Conservation (phyloP, 1,284 basidiomycete genomes). For the Pseudozyma sp. region DNA sequence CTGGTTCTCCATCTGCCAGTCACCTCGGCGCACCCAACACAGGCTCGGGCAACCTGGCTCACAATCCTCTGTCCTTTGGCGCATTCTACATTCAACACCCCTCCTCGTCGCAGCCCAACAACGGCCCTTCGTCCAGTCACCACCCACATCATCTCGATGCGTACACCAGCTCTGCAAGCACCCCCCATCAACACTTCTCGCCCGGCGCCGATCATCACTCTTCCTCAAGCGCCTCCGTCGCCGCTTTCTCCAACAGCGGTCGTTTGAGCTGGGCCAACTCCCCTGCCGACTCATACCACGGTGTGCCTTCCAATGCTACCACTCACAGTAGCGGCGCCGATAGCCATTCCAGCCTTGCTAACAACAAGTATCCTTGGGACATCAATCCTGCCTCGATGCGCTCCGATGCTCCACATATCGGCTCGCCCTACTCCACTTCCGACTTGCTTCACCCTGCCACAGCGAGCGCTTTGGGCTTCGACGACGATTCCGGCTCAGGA, state of each 20-base stretch:
- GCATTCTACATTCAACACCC: conserved; percentile 52
- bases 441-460: conserved; percentile 46
- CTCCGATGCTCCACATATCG: conserved; percentile 25
- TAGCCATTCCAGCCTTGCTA: conserved; percentile 39
- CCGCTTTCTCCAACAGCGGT: conserved; percentile 50
- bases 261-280: conserved; percentile 51
- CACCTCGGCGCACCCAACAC: conserved; percentile 23
- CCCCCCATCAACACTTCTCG: conserved; percentile 48
- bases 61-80: conserved; percentile 41
- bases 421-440: conserved; percentile 45
- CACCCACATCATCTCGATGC: conserved; percentile 37
- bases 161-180: conserved; percentile 38
- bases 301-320: conserved; percentile 44
- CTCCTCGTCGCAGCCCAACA: conserved; percentile 17
- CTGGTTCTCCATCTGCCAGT: conserved; percentile 33
- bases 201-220: conserved; percentile 48
- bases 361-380: conserved; percentile 44
- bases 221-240: conserved; percentile 42
- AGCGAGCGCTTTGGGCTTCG: conserved; percentile 35
- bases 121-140: conserved; percentile 9
- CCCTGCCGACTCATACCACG: conserved; percentile 49
- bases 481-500: conserved; percentile 49
- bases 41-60: conserved; percentile 18
- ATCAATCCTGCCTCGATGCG: conserved; percentile 30
- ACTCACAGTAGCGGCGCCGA: conserved; percentile 49